Conservation (phyloP, 305 asterid species). For the Coffea humblotiana region DNA sequence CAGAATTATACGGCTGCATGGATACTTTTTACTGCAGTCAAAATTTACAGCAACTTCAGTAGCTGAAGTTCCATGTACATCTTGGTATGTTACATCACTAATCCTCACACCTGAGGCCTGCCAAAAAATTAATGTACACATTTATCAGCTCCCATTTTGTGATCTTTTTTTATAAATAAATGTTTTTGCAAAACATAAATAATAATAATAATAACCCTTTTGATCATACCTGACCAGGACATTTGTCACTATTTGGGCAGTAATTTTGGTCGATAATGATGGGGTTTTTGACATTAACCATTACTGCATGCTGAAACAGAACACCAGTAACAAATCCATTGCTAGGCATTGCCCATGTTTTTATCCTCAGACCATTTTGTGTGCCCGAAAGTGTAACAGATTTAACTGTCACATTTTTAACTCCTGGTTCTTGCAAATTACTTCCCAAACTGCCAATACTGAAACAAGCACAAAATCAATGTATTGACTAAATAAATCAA, state of each 20-base stretch:
- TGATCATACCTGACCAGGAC: neutral
- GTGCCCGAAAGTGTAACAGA: conserved; percentile 8
- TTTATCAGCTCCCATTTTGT: too few species aligned
- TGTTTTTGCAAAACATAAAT: too few species aligned
- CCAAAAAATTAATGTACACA: too few species aligned
- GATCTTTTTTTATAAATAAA: too few species aligned
- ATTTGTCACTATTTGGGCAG: neutral
- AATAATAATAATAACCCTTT: too few species aligned
- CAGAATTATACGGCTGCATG: conserved; percentile 5
- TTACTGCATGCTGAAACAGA: conserved; percentile 11
- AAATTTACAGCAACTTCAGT: conserved; percentile 13
- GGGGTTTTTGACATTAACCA: conserved; percentile 5
- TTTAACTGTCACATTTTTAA: conserved; percentile 12
- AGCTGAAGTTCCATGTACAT: neutral
- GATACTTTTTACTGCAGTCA: conserved; percentile 8
- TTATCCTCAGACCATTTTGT: conserved; percentile 10
- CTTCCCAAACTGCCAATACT: conserved; percentile 20
- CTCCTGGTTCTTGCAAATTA: conserved; percentile 11
- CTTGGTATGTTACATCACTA: conserved; percentile 14
- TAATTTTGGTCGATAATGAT: conserved; percentile 2
- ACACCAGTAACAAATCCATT: too few species aligned
- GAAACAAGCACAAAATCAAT: neutral
- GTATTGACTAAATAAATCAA: neutral
- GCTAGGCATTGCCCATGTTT: conserved; percentile 16
- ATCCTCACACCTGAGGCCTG: conserved; percentile 19